These are phyloP conservation scores for Stagonosporopsis cucurbitacearum DNA, from an alignment of 2,329 filamentous ascomycete species.

Conservation along the genomic window DNA sequence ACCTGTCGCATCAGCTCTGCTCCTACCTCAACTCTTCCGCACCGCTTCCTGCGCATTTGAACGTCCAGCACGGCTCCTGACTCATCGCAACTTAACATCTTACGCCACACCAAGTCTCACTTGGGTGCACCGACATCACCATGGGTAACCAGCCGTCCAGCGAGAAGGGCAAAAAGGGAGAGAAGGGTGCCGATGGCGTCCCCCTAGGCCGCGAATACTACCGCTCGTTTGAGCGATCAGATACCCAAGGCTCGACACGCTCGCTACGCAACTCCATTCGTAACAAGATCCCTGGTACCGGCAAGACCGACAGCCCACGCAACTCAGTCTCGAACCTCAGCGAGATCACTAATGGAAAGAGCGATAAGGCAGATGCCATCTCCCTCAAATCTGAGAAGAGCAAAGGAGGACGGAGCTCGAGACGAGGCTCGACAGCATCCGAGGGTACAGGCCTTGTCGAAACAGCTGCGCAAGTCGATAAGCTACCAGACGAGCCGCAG, in stretches of 20 bases:
- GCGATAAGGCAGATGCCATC: conserved; percentile 74
- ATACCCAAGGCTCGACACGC: conserved; percentile 89
- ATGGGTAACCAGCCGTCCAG: conserved; percentile 83
- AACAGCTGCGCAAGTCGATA: conserved; percentile 43
- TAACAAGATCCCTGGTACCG: conserved; percentile 82
- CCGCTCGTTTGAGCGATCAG: conserved; percentile 88
- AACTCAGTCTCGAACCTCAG: conserved; percentile 69
- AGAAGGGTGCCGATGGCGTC: conserved; percentile 59
- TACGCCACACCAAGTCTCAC: conserved; percentile 13
- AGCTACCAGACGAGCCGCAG: conserved; percentile 45
- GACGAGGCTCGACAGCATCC: conserved; percentile 46
- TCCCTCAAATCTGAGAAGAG: conserved; percentile 77
- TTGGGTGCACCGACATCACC: conserved; percentile 46
- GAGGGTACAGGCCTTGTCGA: conserved; percentile 39
- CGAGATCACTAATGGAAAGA: conserved; percentile 53
- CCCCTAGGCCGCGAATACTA: conserved; percentile 74
- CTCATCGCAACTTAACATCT: conserved; percentile 13
- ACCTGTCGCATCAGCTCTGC: conserved; percentile 25
- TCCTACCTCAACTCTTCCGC: conserved; percentile 23
- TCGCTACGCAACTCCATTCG: conserved; percentile 82
- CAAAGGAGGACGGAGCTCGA: conserved; percentile 49
- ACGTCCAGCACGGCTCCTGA: conserved; percentile 1
- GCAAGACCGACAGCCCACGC: conserved; percentile 79
- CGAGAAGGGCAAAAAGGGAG: conserved; percentile 54
- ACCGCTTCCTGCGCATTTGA: conserved; percentile 20